Base-by-base conservation (phyloP, 768 basidiomycete genomes). In the Pisolithus microcarpus region DNA sequence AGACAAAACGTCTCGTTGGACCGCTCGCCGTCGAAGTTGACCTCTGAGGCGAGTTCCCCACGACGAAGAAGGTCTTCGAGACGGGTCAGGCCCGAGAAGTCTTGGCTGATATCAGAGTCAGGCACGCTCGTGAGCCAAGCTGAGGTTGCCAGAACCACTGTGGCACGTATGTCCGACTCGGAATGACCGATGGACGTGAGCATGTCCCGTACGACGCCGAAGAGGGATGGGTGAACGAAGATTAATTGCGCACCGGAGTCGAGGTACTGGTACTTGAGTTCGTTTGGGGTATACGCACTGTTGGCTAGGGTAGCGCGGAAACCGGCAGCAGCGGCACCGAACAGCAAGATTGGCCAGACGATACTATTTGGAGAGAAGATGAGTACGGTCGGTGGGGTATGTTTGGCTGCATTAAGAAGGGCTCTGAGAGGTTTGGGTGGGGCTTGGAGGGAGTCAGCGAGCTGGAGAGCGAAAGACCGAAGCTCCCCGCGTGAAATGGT, bases 241-340 rank as follows among this genome's bases (percentile, higher is more conserved):
- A 91, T 63, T 18, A 85, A 55, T 45, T 74, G 72, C 0, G 91
- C 84, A 3, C 75, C 67, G 48, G 82, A 83, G 60, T 93, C 82
- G 11, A 55, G 67, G 52, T 86, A 83, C 62, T 94, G 91, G 64
- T 81, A 80, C 1, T 72, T 74, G 0, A 93, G 75, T 61, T 94
- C 91, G 7, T 68, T 61, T 3, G 81, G 63, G 4, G 81, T 85
- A 59, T 88, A 92, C 0, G 75, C 73, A 52, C 76, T 81, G 62
- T 91, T 93, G 15, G 85, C 85, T 13, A 87, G 79, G 0, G 89
- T 87, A 48, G 79, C 77, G 40, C 78, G 69, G 15, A 88, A 60
- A 4, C 86, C 87, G 0, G 83, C 85, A 0, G 89, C 84, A 39
- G 84, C 71, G 62, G 67, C 65, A 45, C 65, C 53, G 16, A 70